Base-by-base conservation (phyloP, 164 flowering plant genomes). In the Euptelea pleiosperma region DNA sequence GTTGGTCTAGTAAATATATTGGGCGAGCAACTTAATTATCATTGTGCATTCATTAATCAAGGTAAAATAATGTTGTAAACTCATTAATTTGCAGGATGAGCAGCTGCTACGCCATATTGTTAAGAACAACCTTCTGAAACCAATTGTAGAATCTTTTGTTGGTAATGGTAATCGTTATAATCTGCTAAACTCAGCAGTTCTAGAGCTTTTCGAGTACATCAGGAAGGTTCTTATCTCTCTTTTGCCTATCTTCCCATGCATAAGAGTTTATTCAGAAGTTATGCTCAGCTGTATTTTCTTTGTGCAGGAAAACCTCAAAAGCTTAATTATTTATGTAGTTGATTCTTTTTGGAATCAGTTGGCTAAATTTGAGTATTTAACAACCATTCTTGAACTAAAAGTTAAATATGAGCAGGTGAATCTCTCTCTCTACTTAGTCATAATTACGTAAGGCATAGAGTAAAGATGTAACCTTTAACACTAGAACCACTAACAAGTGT, bases 321-420 rank as follows among this genome's bases (percentile, higher is more conserved):
- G 79, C 30, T 75, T 91, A 63, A 44, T 91, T 45, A 69, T 62
- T 60, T 84, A 91, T 71, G 41, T 91, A 45, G 79, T 86, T 46
- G 93, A 85, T 61, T 70, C 85, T 22, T 89, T 86, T 68, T 88
- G 99, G 97, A 69, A 77, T 60, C 78, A 85, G 71, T 73, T 94
- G 75, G 82, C 63, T 31, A 77, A 78, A 41, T 89, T 86, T 68
- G 85, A 86, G 63, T 44, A 73, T 56, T 64, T 86, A 58, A 48
- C 79, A 31, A 68, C 88, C 18, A 70, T 94, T 61, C 81, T 71
- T 9, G 68, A 82, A 19, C 67, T 94, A 14, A 86, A 82, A 77
- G 70, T 84, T 25, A 94, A 81, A 79, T 82, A 88, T 60, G 99
- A 91, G 47, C 99, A 94, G 97, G 97, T 94, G 74, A 36, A 40